Evolutionary conservation across 2,329 filamentous ascomycete species (phyloP).

Genomic region (Lanzia echinophila): DNA sequence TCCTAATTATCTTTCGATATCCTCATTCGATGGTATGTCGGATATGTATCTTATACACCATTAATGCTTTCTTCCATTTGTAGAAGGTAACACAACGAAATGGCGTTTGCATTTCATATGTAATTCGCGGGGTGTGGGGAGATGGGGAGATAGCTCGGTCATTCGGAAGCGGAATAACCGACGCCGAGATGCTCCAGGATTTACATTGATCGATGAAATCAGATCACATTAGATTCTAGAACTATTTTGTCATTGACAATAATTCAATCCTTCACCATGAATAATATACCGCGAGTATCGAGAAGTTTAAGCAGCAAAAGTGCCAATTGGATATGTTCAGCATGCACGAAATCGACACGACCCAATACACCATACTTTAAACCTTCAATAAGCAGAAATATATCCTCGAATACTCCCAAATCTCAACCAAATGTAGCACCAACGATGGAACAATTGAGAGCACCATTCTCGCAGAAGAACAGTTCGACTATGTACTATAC

Average conservation of each 20-base stretch:
- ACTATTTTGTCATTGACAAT: not conserved
- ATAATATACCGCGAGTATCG: slow-evolving; percentile 17
- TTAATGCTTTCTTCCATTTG: not conserved
- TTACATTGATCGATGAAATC: not conserved
- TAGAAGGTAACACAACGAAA: not conserved
- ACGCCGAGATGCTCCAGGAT: not conserved
- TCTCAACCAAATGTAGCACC: slow-evolving; percentile 34
- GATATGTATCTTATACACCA: not conserved
- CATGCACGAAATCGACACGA: slow-evolving; percentile 18
- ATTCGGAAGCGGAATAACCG: not conserved
- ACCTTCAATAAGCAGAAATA: slow-evolving; percentile 18
- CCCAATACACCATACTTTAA: slow-evolving; percentile 21
- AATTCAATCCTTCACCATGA: slow-evolving; percentile 4
- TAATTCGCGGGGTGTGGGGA: not conserved
- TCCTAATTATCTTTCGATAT: not conserved
- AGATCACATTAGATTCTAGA: not conserved
- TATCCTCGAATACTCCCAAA: slow-evolving; percentile 25
- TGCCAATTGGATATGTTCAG: slow-evolving; percentile 27
- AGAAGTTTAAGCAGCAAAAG: slow-evolving; percentile 19
- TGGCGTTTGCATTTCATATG: not conserved
- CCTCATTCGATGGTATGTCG: not conserved
- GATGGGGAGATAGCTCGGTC: not conserved
- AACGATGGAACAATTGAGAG: slow-evolving; percentile 58
- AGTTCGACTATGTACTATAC: slow-evolving; percentile 66
- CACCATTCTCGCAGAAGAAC: slow-evolving; percentile 61